Evolutionary conservation across 2,329 filamentous ascomycete genomes (phyloP), one percentile per base, ranked within the genome.

Genomic region (Claviceps sp.): DNA sequence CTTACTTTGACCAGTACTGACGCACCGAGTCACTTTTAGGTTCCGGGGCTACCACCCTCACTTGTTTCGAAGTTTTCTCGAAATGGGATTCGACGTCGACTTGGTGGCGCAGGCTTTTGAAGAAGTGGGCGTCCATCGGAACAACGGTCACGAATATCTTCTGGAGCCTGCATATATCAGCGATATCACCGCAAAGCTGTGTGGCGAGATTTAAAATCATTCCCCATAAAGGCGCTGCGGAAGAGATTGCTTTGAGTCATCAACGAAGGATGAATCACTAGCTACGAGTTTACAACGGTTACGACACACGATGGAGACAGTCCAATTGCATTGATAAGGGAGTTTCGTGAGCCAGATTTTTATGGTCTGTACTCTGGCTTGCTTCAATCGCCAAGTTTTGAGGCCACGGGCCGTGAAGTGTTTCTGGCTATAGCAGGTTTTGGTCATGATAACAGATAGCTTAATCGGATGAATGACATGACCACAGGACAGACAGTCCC

Each of bases 131-230:
- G 90, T 95, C 58, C 86, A 91, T 56, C 79, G 79, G 17, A 88
- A 85, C 58, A 78, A 77, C 26, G 89, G 89, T 0, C 74, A 83
- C 58, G 86, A 93, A 63, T 93, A 94, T 64, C 83, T 87, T 60
- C 72, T 95, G n/a, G 88, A 94, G 62, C 86, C 93, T 61, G 88
- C 84, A 1, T 90, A 89, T 59, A 88, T 95, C 78, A 88, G 87
- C 3, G 89, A 95, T 59, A 84, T 97, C 56, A 95, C 88, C 0
- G 87, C 88, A 17, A 77, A 85, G 53, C 77, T 97, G 6, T 80
- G 96, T 37, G 86, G 86, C 39, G 90, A 96, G 89, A 95, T 67
- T 77, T 47, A 51, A 11, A 80, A 63, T 83, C 23, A 0, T 17
- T 13, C 6, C 1, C 7, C 16, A 14, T n/a, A 3, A 43, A 7